Base-by-base conservation (phyloP, 371 early-diverging fungal genomes). In the Mucor saturninus region DNA sequence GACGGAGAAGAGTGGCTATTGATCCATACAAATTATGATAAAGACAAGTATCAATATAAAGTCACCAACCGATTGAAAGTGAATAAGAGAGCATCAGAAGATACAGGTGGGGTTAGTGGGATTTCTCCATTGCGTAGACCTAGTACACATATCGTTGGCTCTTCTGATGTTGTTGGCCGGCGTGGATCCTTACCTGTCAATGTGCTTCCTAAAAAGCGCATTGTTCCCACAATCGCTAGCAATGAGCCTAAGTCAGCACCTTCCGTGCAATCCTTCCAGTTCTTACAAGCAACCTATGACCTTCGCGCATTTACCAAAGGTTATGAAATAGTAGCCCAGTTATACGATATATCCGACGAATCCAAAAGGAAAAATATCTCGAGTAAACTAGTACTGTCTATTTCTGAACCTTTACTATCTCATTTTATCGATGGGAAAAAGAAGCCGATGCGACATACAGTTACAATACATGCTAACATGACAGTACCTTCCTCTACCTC, bases 401-500 rank as follows among this genome's bases (percentile, higher is more conserved):
- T 69, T 26, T 65, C 69, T 11, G 69, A 69, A 3, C 69, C 65
- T 3, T 57, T 60, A 0, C 28, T 65, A n/a, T 58, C 67, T 3
- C 49, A 61, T 35, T 10, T 64, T 8, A 51, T 62, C 2, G 68
- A 68, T 10, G 62, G 58, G 0, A 62, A 62, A 28, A 56, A 49
- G n/a, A 59, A 57, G 4, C 38, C n/a, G 0, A 35, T 32, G 11
- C 65, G 61, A 28, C 69, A 69, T 10, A 54, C 61, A 2, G 10
- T 69, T 4, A 26, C 42, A 14, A 28, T 65, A 3, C 46, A 46
- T 15, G 53, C 55, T 6, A 54, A 46, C 21, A 35, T 35, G 0
- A 28, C 48, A 6, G 10, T 49, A n/a, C 32, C 58, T 6, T 2
- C 40, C 2, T 29, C 57, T 29, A 21, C 11, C 26, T 52, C 43